Evolutionary conservation across 495 filamentous ascomycete species (phyloP).

Genomic region (Hyphodiscus hymeniophilus): DNA sequence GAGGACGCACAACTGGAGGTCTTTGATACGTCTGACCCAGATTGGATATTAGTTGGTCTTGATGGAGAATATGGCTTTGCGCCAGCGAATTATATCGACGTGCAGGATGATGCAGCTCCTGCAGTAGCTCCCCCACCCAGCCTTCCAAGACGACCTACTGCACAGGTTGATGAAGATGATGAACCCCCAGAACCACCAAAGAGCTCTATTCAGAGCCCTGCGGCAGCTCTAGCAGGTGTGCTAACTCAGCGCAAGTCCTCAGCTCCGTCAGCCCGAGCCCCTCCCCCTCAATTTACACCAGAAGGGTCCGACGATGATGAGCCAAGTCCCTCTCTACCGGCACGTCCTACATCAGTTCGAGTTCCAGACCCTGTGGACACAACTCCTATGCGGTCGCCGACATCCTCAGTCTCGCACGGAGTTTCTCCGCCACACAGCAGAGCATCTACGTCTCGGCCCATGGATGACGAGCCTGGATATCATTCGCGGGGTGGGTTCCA

Average conservation of each 20-base stretch:
- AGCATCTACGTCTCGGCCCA: conserved; percentile 33
- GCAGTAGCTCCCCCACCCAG: conserved; percentile 28
- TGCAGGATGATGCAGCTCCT: conserved; percentile 19
- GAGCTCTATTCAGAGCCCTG: conserved; percentile 17
- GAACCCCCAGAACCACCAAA: conserved; percentile 15
- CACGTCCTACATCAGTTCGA: conserved; percentile 53
- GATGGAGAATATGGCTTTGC: conserved; percentile 89
- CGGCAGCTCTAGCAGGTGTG: conserved; percentile 24
- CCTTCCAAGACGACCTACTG: conserved; percentile 32
- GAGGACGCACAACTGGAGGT: conserved; percentile 80
- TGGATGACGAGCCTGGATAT: conserved; percentile 23
- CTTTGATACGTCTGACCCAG: conserved; percentile 85
- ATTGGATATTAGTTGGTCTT: conserved; percentile 89
- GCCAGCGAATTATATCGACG: conserved; percentile 94
- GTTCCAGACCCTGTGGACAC: conserved; percentile 46
- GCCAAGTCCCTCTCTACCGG: conserved; percentile 59
- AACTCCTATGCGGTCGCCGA: conserved; percentile 34
- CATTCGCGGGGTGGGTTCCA: conserved; percentile 67
- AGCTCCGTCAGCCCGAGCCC: conserved; percentile 21
- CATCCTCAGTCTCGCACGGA: conserved; percentile 23
- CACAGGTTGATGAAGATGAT: conserved; percentile 27
- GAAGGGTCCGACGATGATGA: conserved; percentile 56
- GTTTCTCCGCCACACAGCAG: conserved; percentile 54
- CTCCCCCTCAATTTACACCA: conserved; percentile 46
- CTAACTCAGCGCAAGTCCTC: conserved; percentile 15